Conservation (phyloP, 176 grass and related monocot species). For the Ensete glaucum region DNA sequence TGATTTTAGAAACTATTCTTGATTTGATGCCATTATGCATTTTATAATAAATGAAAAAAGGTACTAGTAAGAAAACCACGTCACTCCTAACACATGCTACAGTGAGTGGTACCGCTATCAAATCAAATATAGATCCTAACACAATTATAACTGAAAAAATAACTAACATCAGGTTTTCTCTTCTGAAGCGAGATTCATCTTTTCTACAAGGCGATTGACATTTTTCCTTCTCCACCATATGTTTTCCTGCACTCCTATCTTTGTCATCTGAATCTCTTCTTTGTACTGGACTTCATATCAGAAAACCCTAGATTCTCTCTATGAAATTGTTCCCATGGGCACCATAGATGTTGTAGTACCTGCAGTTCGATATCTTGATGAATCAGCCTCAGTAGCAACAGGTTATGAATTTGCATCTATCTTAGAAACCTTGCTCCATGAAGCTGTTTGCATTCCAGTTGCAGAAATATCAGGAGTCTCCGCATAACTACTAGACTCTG, state of each 20-base stretch:
- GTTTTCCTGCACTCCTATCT: conserved; percentile 21
- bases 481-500: conserved; percentile 54
- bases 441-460: conserved; percentile 32
- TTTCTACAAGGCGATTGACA: conserved; percentile 39
- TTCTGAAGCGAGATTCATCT: too few species aligned
- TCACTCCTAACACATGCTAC: neutral
- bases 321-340: conserved; percentile 76
- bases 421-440: conserved; percentile 42
- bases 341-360: neutral
- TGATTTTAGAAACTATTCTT: too few species aligned
- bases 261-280: conserved; percentile 39
- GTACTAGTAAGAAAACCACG: too few species aligned
- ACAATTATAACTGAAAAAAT: conserved; percentile 1
- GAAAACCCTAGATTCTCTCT: conserved; percentile 54
- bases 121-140: neutral
- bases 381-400: conserved; percentile 43
- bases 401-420: conserved; percentile 92
- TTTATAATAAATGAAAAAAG: too few species aligned
- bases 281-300: conserved; percentile 48
- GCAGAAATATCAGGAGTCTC: conserved; percentile 42
- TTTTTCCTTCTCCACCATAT: conserved; percentile 63
- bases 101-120: neutral
- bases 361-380: conserved; percentile 39
- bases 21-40: too few species aligned
- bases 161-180: conserved; percentile 50